Evolutionary conservation across 202 grass and related monocot species (phyloP), one percentile per base, ranked within the genome.

Genomic region (Panicum virgatum): DNA sequence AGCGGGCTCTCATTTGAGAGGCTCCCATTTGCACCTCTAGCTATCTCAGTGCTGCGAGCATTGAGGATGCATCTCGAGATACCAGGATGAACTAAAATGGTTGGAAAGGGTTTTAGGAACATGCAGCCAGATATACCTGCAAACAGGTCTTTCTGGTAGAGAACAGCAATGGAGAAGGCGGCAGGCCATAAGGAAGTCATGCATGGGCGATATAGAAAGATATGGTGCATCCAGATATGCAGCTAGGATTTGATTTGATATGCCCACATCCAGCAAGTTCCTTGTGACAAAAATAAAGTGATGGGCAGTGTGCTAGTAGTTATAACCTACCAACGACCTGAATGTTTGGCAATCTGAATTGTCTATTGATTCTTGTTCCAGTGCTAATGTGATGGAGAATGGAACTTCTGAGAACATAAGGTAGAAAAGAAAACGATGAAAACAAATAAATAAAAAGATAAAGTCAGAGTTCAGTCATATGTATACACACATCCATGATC

Each of bases 221-320:
- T 4, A 52, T 3, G n/a, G 10, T 43, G 44, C 68, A 26, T 53
- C 30, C 47, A 83, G 15, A 26, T 53, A 50, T 42, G 57, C 19
- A 82, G 20, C 7, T 73, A 44, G 62, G 36, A n/a, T 75, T 20
- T 54, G 14, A 9, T 65, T 16, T 54, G 34, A 20, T 65, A 5
- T 67, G 20, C 53, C 40, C 12, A 81, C 7, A 62, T 19, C 54
- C 67, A 82, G 7, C 56, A 73, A 51, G 20, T 51, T 82, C 13
- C 56, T 82, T 60, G 36, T 70, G 65, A 47, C 39, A 46, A 77
- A 56, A 10, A 45, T 29, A 61, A 44, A 74, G 72, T 40, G 37
- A 15, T 51, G 2, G 43, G 12, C 29, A 57, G 16, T 38, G 51
- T 22, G 51, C 20, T 54, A 22, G 34, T 1, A 19, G 47, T 51